Evolutionary conservation across 1,284 basidiomycete genomes (phyloP).

Genomic region (Vanrija humicola): DNA sequence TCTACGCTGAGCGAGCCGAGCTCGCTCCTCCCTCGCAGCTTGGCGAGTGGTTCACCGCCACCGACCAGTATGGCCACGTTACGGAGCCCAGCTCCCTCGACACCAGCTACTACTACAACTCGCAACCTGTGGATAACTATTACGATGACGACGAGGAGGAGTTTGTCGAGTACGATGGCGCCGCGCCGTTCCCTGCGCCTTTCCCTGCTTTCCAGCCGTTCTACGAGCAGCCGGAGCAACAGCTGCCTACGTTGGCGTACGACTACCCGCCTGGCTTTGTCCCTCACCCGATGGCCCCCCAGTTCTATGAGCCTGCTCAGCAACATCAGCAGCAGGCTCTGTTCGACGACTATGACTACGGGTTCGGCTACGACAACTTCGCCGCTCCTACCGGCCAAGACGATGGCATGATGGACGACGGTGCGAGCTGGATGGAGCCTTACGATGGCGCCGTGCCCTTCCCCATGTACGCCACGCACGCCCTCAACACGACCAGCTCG

Average conservation of each 20-base stretch:
- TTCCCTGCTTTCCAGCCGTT: background rate
- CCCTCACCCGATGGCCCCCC: too few relatives aligned
- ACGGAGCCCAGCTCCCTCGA: background rate
- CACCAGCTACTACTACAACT: background rate
- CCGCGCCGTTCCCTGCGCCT: constrained; percentile 4
- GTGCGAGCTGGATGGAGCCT: too few relatives aligned
- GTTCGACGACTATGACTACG: too few relatives aligned
- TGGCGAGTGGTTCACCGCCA: background rate
- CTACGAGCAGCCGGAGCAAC: background rate
- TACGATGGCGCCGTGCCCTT: background rate
- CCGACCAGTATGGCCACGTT: background rate
- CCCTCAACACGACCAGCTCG: too few relatives aligned
- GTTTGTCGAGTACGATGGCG: constrained; percentile 10
- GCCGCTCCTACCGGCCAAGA: too few relatives aligned
- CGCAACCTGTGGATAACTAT: background rate
- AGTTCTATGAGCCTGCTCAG: too few relatives aligned
- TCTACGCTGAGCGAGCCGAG: too few relatives aligned
- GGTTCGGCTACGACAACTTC: too few relatives aligned
- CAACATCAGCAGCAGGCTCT: too few relatives aligned
- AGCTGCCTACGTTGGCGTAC: background rate
- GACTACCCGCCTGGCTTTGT: background rate
- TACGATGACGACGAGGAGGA: constrained; percentile 4
- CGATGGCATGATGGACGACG: too few relatives aligned
- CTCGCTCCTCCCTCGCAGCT: too few relatives aligned
- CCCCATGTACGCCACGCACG: background rate